Evolutionary conservation across 352 stramenopile genomes (phyloP), one percentile per base, ranked within the genome.

Genomic region (Thalassiosira exigua): DNA sequence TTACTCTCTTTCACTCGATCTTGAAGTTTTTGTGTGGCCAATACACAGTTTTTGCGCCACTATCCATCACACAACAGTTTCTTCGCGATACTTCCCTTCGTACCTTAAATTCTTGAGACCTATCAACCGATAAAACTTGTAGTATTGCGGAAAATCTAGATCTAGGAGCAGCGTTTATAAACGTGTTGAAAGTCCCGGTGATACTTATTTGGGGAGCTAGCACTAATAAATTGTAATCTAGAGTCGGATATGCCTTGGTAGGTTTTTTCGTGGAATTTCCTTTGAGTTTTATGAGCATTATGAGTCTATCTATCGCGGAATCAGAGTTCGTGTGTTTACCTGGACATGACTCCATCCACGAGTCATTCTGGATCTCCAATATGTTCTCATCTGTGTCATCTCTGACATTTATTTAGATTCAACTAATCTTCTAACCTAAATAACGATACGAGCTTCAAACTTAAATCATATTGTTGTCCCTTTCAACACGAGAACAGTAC

Each of bases 111-210:
- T 46, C 36, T 46, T 46, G 36, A 46, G 36, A 17, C 17, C 36
- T 46, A 9, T 46, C 36, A 46, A 46, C 36, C 36, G 36, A 46
- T 46, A 46, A 46, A 46, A 46, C 36, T 46, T 17, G 17, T 17
- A 46, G 36, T 46, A 46, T 46, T 17, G 36, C 17, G 36, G 36
- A 46, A 46, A 46, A 46, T 46, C 36, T 46, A 46, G 36, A 46
- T 46, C 36, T 46, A 46, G 36, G n/a, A n/a, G n/a, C n/a, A n/a
- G n/a, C 36, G 36, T 46, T 46, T 46, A 46, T 46, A 46, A 46
- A 46, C 36, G 36, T 46, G 36, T 46, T 46, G 36, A 46, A 46
- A 46, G 7, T 46, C 36, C 36, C 17, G 36, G 7, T 46, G 36
- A 46, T 46, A 46, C 36, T 46, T 46, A 17, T 46, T 46, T 46